Percentiles rank a stretch among this genome's conserved stretches.
phyloP scores from a whole-genome alignment of 768 basidiomycete species.

The Grammothele lineata region DNA sequence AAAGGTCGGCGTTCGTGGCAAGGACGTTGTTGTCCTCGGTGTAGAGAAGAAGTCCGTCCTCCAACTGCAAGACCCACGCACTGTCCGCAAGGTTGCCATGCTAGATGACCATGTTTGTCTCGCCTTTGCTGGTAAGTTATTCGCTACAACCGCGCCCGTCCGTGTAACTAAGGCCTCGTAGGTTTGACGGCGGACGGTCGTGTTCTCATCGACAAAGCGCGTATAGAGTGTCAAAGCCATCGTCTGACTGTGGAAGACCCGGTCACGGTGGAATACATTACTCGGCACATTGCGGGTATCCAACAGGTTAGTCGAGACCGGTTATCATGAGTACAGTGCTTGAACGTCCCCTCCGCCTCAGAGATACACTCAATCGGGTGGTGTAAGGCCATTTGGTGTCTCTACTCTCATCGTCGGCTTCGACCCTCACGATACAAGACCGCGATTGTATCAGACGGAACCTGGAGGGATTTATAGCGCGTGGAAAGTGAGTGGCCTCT shows the following conservation, averaged over 20 bases:
- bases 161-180: conserved; percentile 31
- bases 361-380: conserved; percentile 98
- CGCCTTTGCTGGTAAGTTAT: conserved; percentile 87
- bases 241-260: conserved; percentile 97
- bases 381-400: conserved; percentile 97
- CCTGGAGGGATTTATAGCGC: conserved; percentile 97
- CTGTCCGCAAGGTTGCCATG: conserved; percentile 97
- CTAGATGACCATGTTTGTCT: conserved; percentile 96
- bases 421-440: conserved; percentile 85
- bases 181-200: conserved; percentile 97
- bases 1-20: conserved; percentile 93
- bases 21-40: conserved; percentile 91
- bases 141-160: too few species aligned
- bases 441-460: conserved; percentile 94
- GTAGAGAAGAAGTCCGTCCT: conserved; percentile 99
- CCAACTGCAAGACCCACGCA: conserved; percentile 96
- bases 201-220: conserved; percentile 95
- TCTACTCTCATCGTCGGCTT: conserved; percentile 96
- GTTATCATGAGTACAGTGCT: neutral
- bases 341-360: conserved; percentile 26
- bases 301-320: conserved; percentile 68
- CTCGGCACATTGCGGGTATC: conserved; percentile 96
- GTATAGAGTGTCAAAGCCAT: conserved; percentile 97
- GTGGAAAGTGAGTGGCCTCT: conserved; percentile 74
- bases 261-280: conserved; percentile 97